Base-by-base conservation (phyloP, 2,329 filamentous ascomycete genomes). In the Didymella sp. region DNA sequence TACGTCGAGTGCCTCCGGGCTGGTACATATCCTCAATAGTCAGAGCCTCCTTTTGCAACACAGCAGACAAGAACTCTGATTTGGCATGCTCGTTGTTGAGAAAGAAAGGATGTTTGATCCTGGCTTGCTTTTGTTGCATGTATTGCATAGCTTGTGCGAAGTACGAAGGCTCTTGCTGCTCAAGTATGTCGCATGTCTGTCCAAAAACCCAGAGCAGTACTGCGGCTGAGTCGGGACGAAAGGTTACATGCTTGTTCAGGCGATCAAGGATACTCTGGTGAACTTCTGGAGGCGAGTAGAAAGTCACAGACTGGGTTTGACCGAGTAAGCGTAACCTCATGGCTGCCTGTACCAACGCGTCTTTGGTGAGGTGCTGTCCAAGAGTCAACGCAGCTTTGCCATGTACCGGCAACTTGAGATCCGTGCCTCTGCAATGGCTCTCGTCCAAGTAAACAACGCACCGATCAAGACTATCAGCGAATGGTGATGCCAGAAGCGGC, bases 241-340 rank as follows among this genome's bases (percentile, higher is more conserved):
- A 56, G 9, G 15, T 12, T 2, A 19, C 21, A 5, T 24, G 25
- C 13, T 50, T 30, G 2, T 19, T 21, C 28, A 56, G 37, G 3
- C 54, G 48, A 41, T 72, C 82, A 0, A 82, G 62, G 28, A 90
- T 87, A 58, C 82, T 87, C 25, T 85, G 82, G 30, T 88, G 79
- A 0, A 89, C 86, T 64, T 89, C 86, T 0, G 82, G 83, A 0
- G 86, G 85, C 0, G 82, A 80, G 19, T 86, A 80, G 45, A 82
- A 83, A 0, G 74, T 72, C 0, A 89, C 69, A 0, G 82, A 83
- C 53, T 89, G 86, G 0, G 83, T 83, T 2, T 78, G 78, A 0
- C 76, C 81, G 0, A 90, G 75, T 42, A 88, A 83, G 1, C 88
- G 79, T 0, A 90, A 71, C 56, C 87, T 76, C 87, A 90, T 89